Evolutionary conservation across 306 rosid genomes (phyloP), one percentile per base, ranked within the genome.

Genomic region (Datisca glomerata): DNA sequence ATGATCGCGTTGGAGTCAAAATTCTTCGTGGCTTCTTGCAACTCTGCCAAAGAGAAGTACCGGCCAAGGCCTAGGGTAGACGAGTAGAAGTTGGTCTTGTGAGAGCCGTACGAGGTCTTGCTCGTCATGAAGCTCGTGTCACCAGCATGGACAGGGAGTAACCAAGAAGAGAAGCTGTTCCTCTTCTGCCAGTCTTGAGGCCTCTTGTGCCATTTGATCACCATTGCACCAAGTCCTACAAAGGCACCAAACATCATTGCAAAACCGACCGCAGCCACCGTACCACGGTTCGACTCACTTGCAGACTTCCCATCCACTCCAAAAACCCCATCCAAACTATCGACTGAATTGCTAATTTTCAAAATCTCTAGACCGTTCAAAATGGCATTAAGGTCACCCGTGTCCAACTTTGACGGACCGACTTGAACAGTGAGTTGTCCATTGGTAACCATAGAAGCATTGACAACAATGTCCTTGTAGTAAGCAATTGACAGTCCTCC

Each of bases 181-280:
- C 77, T 60, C 61, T 65, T 71, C 33, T 65, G 73, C 77, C 77
- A 65, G 48, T 71, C 77, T 49, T 65, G 68, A 19, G 77, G 77
- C 40, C 77, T 45, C 45, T 65, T 71, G 31, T 66, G 60, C 77
- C 77, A 71, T 54, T 71, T 71, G 27, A 60, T 46, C 49, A 71
- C 69, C 77, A 65, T 71, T 2, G 77, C 77, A n/a, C 77, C 77
- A 0, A 71, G 69, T 35, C 77, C 77, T 0, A 71, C 62, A 7
- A 71, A 71, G 4, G 77, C 77, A 12, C 72, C 72, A 11, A 71
- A 71, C 77, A 71, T 71, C 59, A 71, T 47, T 1, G 65, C 72
- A 15, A 71, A 71, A 24, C 77, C 77, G 1, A 71, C 72, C 0
- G 72, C 77, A 15, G 72, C 72, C 18, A 71, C 77, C 0, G 72